A percentile compares a stretch with the other conserved stretches of the same genome.
These are phyloP conservation scores for Debaryomyces maramus DNA, from an alignment of 805 yeast genomes.

Conservation along the genomic window DNA sequence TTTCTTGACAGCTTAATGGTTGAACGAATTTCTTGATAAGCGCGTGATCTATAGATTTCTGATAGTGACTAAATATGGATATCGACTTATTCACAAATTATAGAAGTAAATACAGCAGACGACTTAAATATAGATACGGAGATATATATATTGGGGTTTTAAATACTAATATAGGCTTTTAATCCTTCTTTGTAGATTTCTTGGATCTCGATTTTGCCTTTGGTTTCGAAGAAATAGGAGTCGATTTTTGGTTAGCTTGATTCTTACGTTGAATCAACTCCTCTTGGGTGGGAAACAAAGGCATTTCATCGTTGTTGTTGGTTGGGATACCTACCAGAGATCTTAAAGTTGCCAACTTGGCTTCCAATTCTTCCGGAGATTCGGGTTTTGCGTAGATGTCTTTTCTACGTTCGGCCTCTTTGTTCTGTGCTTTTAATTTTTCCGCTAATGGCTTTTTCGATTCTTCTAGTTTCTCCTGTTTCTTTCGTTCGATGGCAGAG, in stretches of 20 bases:
- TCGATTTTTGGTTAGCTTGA: background rate
- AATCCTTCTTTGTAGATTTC: slow-evolving; percentile 2
- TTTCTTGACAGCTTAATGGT: background rate
- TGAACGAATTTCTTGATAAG: slow-evolving; percentile 2
- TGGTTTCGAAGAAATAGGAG: background rate
- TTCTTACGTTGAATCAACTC: background rate
- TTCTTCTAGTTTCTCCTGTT: slow-evolving; percentile 21
- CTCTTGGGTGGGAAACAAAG: slow-evolving; percentile 26
- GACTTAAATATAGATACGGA: background rate
- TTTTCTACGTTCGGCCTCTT: slow-evolving; percentile 16
- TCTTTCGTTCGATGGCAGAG: slow-evolving; percentile 67
- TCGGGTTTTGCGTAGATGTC: slow-evolving; percentile 34
- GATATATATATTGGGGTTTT: background rate
- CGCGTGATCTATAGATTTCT: slow-evolving; percentile 3
- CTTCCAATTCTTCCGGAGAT: slow-evolving; percentile 35
- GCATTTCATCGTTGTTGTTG: slow-evolving; percentile 13
- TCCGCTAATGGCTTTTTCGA: slow-evolving; percentile 17
- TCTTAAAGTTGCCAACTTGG: slow-evolving; percentile 30
- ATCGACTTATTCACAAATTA: too few relatives aligned
- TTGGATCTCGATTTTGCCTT: slow-evolving; percentile 1
- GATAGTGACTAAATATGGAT: background rate
- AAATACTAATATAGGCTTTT: background rate
- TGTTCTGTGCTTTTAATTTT: slow-evolving; percentile 16
- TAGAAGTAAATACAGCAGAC: too few relatives aligned
- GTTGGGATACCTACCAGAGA: slow-evolving; percentile 17